Evolutionary conservation across 1,284 basidiomycete genomes (phyloP).

Genomic region (Vanrija pseudolonga): DNA sequence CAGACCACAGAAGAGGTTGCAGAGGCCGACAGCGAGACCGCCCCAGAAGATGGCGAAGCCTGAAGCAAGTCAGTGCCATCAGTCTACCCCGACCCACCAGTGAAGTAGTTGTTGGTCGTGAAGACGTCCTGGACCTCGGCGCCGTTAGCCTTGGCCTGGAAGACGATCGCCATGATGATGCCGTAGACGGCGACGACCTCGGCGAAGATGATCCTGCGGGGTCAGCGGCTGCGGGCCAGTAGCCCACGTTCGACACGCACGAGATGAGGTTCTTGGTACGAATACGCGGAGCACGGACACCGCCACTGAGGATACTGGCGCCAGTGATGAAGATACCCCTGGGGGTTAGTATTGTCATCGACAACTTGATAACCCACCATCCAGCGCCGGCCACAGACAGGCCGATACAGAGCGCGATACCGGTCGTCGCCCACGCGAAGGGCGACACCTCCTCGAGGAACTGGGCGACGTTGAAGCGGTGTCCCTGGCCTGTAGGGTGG

Average conservation of each 20-base stretch:
- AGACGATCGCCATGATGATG: slow-evolving; percentile 85
- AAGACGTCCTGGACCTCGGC: slow-evolving; percentile 64
- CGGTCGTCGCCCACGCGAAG: slow-evolving; percentile 85
- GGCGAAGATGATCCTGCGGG: slow-evolving; percentile 89
- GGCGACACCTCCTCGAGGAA: slow-evolving; percentile 93
- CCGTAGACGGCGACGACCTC: slow-evolving; percentile 96
- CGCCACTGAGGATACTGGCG: slow-evolving; percentile 89
- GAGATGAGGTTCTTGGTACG: slow-evolving; percentile 97
- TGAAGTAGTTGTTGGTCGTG: slow-evolving; percentile 82
- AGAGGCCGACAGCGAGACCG: slow-evolving; percentile 77
- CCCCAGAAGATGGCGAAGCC: slow-evolving; percentile 93
- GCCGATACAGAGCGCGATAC: slow-evolving; percentile 90
- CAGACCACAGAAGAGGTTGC: slow-evolving; percentile 89
- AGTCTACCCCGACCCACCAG: slow-evolving; percentile 64
- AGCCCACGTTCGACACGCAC: slow-evolving; percentile 51
- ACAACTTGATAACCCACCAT: slow-evolving; percentile 61
- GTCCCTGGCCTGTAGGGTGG: slow-evolving; percentile 64
- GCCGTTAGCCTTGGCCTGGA: slow-evolving; percentile 68
- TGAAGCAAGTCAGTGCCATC: slow-evolving; percentile 33
- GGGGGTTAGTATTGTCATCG: not conserved
- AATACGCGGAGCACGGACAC: slow-evolving; percentile 89
- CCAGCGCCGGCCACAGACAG: slow-evolving; percentile 90
- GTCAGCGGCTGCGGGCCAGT: not conserved
- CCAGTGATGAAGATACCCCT: slow-evolving; percentile 99
- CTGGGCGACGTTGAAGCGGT: slow-evolving; percentile 84